Conservation (phyloP, 2,329 filamentous ascomycete species). For the Purpureocillium takamizusanense region DNA sequence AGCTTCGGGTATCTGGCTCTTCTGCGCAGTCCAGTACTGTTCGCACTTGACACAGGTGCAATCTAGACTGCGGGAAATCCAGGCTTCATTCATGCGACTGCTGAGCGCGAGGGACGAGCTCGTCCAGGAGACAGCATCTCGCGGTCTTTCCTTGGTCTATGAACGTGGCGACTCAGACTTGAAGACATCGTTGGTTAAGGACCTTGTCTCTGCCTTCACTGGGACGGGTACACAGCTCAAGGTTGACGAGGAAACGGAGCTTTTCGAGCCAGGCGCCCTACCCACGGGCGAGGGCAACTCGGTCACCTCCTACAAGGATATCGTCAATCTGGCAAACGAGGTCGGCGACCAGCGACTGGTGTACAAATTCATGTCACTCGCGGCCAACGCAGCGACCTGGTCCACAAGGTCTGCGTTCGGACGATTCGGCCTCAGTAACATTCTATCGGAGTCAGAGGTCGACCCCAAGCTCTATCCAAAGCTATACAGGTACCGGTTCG, state of each 20-base stretch:
- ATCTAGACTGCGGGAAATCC: slow-evolving; percentile 64
- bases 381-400: slow-evolving; percentile 94
- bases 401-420: slow-evolving; percentile 95
- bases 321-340: slow-evolving; percentile 89
- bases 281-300: slow-evolving; percentile 85
- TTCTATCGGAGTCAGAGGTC: slow-evolving; percentile 77
- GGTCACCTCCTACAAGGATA: slow-evolving; percentile 94
- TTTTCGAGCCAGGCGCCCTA: slow-evolving; percentile 85
- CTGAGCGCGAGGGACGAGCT: slow-evolving; percentile 85
- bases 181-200: slow-evolving; percentile 74
- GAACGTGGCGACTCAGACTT: slow-evolving; percentile 78
- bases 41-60: slow-evolving; percentile 71
- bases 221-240: slow-evolving; percentile 66
- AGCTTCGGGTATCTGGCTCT: slow-evolving; percentile 89
- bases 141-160: slow-evolving; percentile 86
- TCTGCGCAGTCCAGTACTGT: slow-evolving; percentile 85
- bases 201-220: slow-evolving; percentile 83
- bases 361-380: slow-evolving; percentile 97
- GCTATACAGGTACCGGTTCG: slow-evolving; percentile 87
- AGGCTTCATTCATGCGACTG: slow-evolving; percentile 80
- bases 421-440: slow-evolving; percentile 82
- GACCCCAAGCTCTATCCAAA: slow-evolving; percentile 95
- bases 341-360: slow-evolving; percentile 94
- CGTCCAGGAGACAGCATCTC: slow-evolving; percentile 89
- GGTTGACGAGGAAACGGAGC: slow-evolving; percentile 81